Evolutionary conservation across 805 yeast species (phyloP).

Genomic region (Candida koratica): DNA sequence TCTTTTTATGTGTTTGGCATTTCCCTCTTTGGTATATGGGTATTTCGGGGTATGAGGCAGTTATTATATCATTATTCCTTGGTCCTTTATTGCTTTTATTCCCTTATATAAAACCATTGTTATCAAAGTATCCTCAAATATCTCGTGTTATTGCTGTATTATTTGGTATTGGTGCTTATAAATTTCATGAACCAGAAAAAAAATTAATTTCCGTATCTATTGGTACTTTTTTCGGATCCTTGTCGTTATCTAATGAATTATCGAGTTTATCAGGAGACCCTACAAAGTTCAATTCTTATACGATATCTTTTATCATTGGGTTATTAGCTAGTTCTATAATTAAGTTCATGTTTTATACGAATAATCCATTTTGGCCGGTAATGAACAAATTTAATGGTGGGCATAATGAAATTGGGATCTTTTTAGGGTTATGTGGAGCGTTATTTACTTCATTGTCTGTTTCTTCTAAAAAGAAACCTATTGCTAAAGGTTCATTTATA

Average conservation of each 20-base stretch:
- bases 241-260: slow-evolving; percentile 57
- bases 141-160: slow-evolving; percentile 53
- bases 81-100: slow-evolving; percentile 56
- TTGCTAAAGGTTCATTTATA: slow-evolving; percentile 39
- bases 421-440: slow-evolving; percentile 61
- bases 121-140: slow-evolving; percentile 46
- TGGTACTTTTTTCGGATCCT: slow-evolving; percentile 61
- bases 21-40: slow-evolving; percentile 99
- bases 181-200: slow-evolving; percentile 61
- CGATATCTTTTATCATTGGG: slow-evolving; percentile 65
- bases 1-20: slow-evolving; percentile 89
- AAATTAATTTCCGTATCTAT: slow-evolving; percentile 63
- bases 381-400: slow-evolving; percentile 87
- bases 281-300: slow-evolving; percentile 39
- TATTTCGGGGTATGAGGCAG: slow-evolving; percentile 87
- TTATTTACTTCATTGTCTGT: slow-evolving; percentile 47
- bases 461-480: not conserved
- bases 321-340: slow-evolving; percentile 67
- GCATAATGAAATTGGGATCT: slow-evolving; percentile 65
- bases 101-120: slow-evolving; percentile 33
- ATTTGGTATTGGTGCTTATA: slow-evolving; percentile 73
- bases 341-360: slow-evolving; percentile 73
- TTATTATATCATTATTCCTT: slow-evolving; percentile 47
- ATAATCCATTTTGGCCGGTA: slow-evolving; percentile 96
- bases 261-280: slow-evolving; percentile 27